Evolutionary conservation across 768 basidiomycete species (phyloP).

Genomic region (Tulasnella sp.): DNA sequence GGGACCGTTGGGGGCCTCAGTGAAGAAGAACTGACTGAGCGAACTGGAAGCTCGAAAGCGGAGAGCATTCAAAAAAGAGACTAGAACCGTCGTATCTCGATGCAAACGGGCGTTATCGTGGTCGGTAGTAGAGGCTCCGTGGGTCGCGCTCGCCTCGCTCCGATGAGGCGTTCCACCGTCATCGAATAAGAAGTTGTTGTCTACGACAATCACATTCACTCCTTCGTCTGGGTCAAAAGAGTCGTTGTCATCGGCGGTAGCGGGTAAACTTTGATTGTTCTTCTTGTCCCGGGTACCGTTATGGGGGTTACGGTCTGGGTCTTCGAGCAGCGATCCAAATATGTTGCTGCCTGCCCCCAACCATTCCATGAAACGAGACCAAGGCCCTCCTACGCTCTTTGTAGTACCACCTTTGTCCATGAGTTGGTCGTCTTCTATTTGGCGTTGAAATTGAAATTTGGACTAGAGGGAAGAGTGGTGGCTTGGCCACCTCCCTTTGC

Average conservation of each 20-base stretch:
- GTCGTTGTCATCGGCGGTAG: background rate
- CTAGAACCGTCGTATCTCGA: conserved; percentile 1
- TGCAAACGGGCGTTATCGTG: background rate
- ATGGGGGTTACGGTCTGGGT: conserved; percentile 19
- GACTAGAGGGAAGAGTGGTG: background rate
- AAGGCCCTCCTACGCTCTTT: conserved; percentile 1
- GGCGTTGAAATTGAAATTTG: background rate
- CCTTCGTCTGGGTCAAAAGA: conserved; percentile 19
- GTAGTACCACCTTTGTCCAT: background rate
- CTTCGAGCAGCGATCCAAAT: conserved; percentile 13
- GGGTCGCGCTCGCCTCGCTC: conserved; percentile 7
- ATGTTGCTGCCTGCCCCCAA: conserved; percentile 15
- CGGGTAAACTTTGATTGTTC: background rate
- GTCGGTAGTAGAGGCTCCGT: background rate
- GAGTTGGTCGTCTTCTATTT: conserved; percentile 6
- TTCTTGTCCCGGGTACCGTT: background rate
- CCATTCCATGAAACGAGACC: conserved; percentile 22
- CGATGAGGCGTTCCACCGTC: conserved; percentile 17
- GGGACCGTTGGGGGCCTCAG: background rate
- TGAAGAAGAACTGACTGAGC: conserved; percentile 14
- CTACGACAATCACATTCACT: conserved; percentile 30
- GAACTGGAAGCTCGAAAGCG: background rate
- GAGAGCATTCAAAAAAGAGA: conserved; percentile 7
- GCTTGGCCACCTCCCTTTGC: background rate
- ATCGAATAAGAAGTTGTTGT: conserved; percentile 17